These are phyloP conservation scores for Cyclotella sp. DNA, from an alignment of 108 stramenopile species.

Conservation along the genomic window DNA sequence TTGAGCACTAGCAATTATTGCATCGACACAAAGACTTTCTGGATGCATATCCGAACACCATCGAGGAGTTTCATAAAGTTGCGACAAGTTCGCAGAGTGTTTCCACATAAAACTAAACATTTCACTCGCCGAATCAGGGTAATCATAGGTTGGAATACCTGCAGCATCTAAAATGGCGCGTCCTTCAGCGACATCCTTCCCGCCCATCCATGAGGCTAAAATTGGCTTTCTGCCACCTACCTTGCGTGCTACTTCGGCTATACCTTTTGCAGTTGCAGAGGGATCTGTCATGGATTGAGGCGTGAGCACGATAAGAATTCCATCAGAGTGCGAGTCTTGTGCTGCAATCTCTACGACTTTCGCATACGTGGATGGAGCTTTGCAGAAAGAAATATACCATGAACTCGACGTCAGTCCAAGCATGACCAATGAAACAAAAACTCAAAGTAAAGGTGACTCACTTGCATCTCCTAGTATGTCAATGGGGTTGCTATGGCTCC, in stretches of 20 bases:
- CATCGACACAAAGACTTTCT: constrained; percentile 24
- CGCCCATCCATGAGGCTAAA: constrained; percentile 50
- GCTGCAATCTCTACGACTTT: constrained; percentile 41
- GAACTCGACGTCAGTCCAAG: no score
- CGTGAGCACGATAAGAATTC: constrained; percentile 47
- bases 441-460: not conserved
- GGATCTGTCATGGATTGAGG: constrained; percentile 57
- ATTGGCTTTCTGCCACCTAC: constrained; percentile 37
- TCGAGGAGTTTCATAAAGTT: constrained; percentile 42
- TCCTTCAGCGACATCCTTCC: constrained; percentile 35
- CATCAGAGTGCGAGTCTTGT: constrained; percentile 32
- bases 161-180: constrained; percentile 38
- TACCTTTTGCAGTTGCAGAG: constrained; percentile 33
- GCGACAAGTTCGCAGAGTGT: constrained; percentile 22
- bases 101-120: constrained; percentile 47
- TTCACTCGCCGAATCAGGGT: constrained; percentile 45
- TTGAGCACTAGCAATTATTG: constrained; percentile 39
- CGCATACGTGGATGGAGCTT: constrained; percentile 27
- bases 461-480: constrained; percentile 54
- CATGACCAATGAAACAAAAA: not conserved
- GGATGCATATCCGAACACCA: constrained; percentile 52
- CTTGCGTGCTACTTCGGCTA: constrained; percentile 38
- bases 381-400: not conserved
- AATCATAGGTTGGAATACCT: constrained; percentile 40
- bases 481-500: constrained; percentile 48